Evolutionary conservation across 2,329 filamentous ascomycete species (phyloP).

Genomic region (Aspergillus udagawae): DNA sequence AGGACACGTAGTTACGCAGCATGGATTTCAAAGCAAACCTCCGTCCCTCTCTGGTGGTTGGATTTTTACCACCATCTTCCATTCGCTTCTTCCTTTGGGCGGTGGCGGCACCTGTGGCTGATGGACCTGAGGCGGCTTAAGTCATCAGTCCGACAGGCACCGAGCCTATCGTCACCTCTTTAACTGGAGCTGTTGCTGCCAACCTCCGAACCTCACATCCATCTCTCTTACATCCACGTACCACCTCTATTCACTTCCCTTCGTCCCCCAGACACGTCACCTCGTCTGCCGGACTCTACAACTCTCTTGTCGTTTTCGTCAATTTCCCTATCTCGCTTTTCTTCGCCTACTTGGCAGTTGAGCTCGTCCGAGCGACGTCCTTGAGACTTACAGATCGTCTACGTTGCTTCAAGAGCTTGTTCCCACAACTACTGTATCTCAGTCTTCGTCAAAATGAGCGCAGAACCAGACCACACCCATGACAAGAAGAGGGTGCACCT

Average conservation of each 20-base stretch:
- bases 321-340: constrained; percentile 4
- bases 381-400: constrained; percentile 14
- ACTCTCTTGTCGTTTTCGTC: constrained; percentile 6
- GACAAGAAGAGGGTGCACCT: constrained; percentile 81
- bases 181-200: constrained; percentile 30
- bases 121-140: constrained; percentile 23
- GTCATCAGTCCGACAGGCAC: constrained; percentile 22
- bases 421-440: constrained; percentile 16
- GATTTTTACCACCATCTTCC: constrained; percentile 36
- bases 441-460: constrained; percentile 59
- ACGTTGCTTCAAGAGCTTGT: constrained; percentile 26
- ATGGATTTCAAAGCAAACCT: neutral
- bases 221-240: constrained; percentile 10
- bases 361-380: constrained; percentile 14
- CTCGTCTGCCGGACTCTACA: constrained; percentile 11
- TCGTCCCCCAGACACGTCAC: constrained; percentile 11
- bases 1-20: neutral
- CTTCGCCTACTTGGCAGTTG: constrained; percentile 8
- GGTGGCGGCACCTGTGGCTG: constrained; percentile 20
- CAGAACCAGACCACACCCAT: constrained; percentile 58
- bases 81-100: constrained; percentile 34
- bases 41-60: neutral
- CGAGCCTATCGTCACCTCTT: constrained; percentile 36
- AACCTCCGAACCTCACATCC: constrained; percentile 25
- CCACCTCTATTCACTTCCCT: constrained; percentile 3